Evolutionary conservation across 371 early-diverging fungal species (phyloP).

Genomic region (Mortierella sp.): DNA sequence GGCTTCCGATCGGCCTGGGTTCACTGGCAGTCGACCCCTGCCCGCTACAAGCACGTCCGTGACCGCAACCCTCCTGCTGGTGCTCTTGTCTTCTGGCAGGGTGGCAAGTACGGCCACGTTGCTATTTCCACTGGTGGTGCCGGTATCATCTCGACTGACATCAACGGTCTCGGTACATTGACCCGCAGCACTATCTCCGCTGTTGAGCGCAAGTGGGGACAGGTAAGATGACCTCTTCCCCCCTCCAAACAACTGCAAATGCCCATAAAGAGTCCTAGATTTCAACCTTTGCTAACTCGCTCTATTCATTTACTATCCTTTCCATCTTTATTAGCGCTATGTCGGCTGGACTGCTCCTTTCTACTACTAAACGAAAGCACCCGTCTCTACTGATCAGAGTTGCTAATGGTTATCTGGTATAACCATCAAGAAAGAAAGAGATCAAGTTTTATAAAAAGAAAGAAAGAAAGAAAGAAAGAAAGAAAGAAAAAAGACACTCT

Average conservation of each 20-base stretch:
- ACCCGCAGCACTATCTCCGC: constrained; percentile 16
- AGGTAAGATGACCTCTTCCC: constrained; percentile 10
- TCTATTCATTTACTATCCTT: neutral
- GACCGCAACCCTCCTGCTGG: constrained; percentile 20
- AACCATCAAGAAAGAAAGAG: too few species aligned
- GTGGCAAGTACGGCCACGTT: constrained; percentile 11
- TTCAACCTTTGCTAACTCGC: too few species aligned
- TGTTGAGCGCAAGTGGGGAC: constrained; percentile 16
- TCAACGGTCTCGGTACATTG: constrained; percentile 7
- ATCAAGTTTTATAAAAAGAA: too few species aligned
- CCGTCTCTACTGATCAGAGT: too few species aligned
- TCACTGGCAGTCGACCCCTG: constrained; percentile 10
- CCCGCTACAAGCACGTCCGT: constrained; percentile 8
- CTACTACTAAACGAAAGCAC: constrained; percentile 1
- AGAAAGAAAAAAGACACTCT: too few species aligned
- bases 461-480: too few species aligned
- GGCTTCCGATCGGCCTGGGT: constrained; percentile 11
- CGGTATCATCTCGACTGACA: constrained; percentile 15
- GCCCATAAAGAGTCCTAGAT: too few species aligned
- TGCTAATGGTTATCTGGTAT: too few species aligned
- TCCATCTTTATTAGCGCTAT: constrained; percentile 3
- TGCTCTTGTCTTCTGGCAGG: constrained; percentile 14
- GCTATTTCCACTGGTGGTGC: constrained; percentile 17
- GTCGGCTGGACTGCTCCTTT: constrained; percentile 18
- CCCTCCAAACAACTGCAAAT: too few species aligned